Conservation (phyloP, 2,329 filamentous ascomycete genomes). For the Scortechinia acanthostroma region DNA sequence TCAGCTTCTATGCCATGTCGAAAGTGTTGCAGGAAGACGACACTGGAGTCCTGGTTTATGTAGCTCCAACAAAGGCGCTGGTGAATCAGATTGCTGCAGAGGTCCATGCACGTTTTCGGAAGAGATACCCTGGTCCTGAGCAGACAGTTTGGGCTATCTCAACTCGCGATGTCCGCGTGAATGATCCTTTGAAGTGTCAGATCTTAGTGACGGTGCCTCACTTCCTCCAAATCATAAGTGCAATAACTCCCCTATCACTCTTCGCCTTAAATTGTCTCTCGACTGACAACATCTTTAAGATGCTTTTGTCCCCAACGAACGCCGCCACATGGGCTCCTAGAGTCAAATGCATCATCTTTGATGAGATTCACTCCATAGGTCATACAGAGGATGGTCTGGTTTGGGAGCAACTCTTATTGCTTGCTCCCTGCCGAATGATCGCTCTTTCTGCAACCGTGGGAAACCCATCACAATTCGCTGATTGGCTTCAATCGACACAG, state of each 20-base stretch:
- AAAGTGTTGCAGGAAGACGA: slow-evolving; percentile 63
- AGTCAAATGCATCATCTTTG: slow-evolving; percentile 72
- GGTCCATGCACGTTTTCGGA: slow-evolving; percentile 68
- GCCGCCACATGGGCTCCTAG: slow-evolving; percentile 60
- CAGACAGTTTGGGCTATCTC: slow-evolving; percentile 71
- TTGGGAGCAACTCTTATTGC: slow-evolving; percentile 71
- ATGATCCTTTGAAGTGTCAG: slow-evolving; percentile 67
- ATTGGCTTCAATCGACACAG: slow-evolving; percentile 63
- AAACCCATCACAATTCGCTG: slow-evolving; percentile 63
- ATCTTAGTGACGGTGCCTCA: slow-evolving; percentile 73
- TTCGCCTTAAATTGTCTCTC: neutral
- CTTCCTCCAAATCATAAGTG: slow-evolving; percentile 58
- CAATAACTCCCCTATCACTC: neutral
- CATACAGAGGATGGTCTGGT: slow-evolving; percentile 70
- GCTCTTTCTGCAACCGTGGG: slow-evolving; percentile 75
- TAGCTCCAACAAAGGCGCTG: slow-evolving; percentile 74
- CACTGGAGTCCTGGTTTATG: slow-evolving; percentile 68
- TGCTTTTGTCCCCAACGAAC: slow-evolving; percentile 62
- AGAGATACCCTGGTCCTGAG: slow-evolving; percentile 32
- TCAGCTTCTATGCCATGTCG: slow-evolving; percentile 79
- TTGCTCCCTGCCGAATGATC: slow-evolving; percentile 71
- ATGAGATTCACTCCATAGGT: slow-evolving; percentile 76
- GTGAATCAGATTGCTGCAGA: slow-evolving; percentile 81
- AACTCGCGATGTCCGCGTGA: slow-evolving; percentile 69
- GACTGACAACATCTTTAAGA: slow-evolving; percentile 18